Percentiles rank a stretch among this genome's conserved stretches.
phyloP scores from a whole-genome alignment of 1,284 basidiomycete genomes.

The Irpex sp. region DNA sequence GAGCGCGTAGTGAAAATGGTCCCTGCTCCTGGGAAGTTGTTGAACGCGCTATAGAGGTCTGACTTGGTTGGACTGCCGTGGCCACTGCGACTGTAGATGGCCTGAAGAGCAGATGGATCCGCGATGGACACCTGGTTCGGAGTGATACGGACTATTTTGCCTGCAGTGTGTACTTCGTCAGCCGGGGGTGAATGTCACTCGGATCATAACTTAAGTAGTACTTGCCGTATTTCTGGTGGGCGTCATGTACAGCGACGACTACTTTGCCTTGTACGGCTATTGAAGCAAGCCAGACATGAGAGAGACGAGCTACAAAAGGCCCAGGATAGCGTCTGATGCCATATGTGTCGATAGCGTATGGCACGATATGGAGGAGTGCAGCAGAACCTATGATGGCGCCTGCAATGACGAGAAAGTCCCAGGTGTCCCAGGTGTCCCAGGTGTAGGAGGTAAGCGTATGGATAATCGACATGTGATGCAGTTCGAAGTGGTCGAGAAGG shows the following conservation, averaged over 20 bases:
- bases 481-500: no score
- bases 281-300: conserved; percentile 44
- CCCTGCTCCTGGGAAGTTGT: conserved; percentile 23
- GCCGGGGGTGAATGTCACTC: neutral
- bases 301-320: conserved; percentile 40
- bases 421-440: neutral
- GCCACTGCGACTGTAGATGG: conserved; percentile 36
- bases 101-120: conserved; percentile 40
- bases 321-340: conserved; percentile 35
- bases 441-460: no score
- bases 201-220: neutral
- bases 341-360: conserved; percentile 22
- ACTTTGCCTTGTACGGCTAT: conserved; percentile 36
- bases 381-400: neutral
- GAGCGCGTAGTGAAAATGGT: conserved; percentile 45
- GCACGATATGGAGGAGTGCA: neutral
- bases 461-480: no score
- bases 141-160: conserved; percentile 43
- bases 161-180: conserved; percentile 17
- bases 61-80: conserved; percentile 26
- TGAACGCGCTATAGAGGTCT: conserved; percentile 46
- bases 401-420: neutral
- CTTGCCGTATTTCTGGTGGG: conserved; percentile 44
- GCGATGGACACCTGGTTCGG: conserved; percentile 49
- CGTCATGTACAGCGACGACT: conserved; percentile 37